Conservation (phyloP, 148 eudicot species). For the Cornus suecica region DNA sequence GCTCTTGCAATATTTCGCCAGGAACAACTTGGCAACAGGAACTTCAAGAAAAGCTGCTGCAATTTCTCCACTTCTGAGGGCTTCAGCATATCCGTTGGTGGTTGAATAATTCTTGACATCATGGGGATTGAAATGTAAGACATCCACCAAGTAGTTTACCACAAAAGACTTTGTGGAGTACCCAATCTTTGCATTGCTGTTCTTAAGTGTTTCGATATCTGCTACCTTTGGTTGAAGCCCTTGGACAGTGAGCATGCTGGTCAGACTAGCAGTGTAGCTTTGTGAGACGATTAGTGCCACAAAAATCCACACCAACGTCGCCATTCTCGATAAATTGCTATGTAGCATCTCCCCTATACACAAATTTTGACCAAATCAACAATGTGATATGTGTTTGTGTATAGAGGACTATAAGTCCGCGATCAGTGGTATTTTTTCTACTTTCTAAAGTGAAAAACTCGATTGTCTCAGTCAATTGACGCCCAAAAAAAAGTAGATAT, state of each 20-base stretch:
- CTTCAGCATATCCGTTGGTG: neutral
- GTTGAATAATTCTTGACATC: neutral
- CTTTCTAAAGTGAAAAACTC: no score
- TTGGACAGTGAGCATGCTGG: constrained; percentile 30
- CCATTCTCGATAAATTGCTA: constrained; percentile 27
- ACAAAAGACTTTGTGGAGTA: neutral
- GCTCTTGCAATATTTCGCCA: constrained; percentile 33
- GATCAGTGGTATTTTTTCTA: no score
- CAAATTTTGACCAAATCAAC: neutral
- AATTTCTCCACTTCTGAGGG: constrained; percentile 18
- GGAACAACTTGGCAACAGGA: constrained; percentile 23
- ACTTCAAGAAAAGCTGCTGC: constrained; percentile 27
- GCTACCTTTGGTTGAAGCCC: constrained; percentile 15
- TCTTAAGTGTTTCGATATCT: constrained; percentile 17
- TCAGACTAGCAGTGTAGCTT: constrained; percentile 34
- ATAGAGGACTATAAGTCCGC: no score
- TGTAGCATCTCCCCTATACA: constrained; percentile 19
- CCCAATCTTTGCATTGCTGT: constrained; percentile 15
- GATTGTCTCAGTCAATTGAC: no score
- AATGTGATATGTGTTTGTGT: no score
- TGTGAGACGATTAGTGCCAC: constrained; percentile 28
- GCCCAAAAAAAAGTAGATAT: no score
- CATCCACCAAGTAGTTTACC: neutral
- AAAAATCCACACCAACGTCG: constrained; percentile 25
- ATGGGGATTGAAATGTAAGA: neutral